Evolutionary conservation across 177 flowering plant species (phyloP), one percentile per base, ranked within the genome.

Genomic region (Telopea speciosissima): DNA sequence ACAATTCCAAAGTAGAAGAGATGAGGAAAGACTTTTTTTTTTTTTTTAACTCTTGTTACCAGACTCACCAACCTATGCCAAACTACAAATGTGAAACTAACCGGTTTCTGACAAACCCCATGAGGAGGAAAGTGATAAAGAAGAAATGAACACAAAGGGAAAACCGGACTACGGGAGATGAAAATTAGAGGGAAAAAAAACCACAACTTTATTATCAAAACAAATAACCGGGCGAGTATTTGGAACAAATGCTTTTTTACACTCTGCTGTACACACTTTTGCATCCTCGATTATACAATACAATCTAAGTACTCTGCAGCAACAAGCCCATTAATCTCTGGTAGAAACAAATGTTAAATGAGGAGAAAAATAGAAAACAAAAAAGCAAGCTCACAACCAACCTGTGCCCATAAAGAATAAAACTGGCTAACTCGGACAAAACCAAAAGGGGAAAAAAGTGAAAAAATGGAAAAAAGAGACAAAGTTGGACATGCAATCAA

Each of bases 381-480:
- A 83, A 86, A 69, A 77, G 83, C 86, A 86, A 88, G 81, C 88
- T 83, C 97, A 86, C 86, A 85, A 81, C 83, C 78, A 81, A 83
- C 83, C 86, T 78, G 83, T 77, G 88, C 83, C 82, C 75, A 74
- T 33, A 83, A 83, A 81, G 79, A 85, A 85, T 81, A 33, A 33
- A 33, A 33, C 40, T 33, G 40, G 40, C 40, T 33, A 33, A 33
- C 40, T 33, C 8, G 40, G 8, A 80, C 71, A 78, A 81, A 80
- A 66, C 79, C 73, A 69, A 83, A 73, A 76, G 79, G 77, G 75
- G 72, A 75, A 77, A 72, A 68, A 36, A 73, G 63, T 33, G 64
- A 67, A 5, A 40, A 65, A 73, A 66, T 64, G 65, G 42, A 61
- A 60, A 72, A 78, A 68, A 71, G 58, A 67, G 59, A 62, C 58